phyloP scores from a whole-genome alignment of 2,329 filamentous ascomycete species.

The Byssoonygena ceratinophila region DNA sequence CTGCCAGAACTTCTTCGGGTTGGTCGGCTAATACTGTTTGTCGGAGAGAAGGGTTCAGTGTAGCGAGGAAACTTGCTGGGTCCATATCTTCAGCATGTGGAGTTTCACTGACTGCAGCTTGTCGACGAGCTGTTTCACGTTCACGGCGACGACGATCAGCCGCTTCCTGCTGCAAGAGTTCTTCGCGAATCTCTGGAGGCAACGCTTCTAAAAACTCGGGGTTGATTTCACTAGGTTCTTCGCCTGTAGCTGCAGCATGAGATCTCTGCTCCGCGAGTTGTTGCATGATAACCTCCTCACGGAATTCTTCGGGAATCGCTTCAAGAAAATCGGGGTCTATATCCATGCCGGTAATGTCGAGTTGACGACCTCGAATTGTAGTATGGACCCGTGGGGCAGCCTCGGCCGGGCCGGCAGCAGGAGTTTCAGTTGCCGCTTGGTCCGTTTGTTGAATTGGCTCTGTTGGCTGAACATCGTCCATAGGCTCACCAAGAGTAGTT shows the following conservation, averaged over 20 bases:
- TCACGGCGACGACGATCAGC: slow-evolving; percentile 79
- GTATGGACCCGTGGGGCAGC: slow-evolving; percentile 58
- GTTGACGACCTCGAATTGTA: slow-evolving; percentile 71
- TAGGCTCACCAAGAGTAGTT: slow-evolving; percentile 41
- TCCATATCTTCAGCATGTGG: slow-evolving; percentile 73
- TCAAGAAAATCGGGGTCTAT: slow-evolving; percentile 93
- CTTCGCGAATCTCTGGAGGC: slow-evolving; percentile 77
- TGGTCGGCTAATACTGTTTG: slow-evolving; percentile 85
- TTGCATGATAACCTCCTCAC: slow-evolving; percentile 89
- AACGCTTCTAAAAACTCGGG: slow-evolving; percentile 89
- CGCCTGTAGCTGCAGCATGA: slow-evolving; percentile 58
- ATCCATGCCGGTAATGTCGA: slow-evolving; percentile 87
- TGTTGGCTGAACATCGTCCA: slow-evolving; percentile 65
- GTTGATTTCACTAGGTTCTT: slow-evolving; percentile 59
- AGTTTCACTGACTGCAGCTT: slow-evolving; percentile 43
- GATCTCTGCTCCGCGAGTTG: slow-evolving; percentile 75
- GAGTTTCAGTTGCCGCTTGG: slow-evolving; percentile 25
- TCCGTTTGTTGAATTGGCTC: slow-evolving; percentile 29
- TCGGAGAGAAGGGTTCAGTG: slow-evolving; percentile 71
- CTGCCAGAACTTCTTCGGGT: slow-evolving; percentile 74
- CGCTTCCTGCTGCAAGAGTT: slow-evolving; percentile 83
- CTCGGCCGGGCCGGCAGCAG: slow-evolving; percentile 40
- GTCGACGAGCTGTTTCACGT: slow-evolving; percentile 67
- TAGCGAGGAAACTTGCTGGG: slow-evolving; percentile 80
- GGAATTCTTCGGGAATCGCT: slow-evolving; percentile 91